Base-by-base conservation (phyloP, 2,329 filamentous ascomycete species). In the Clarireedia homoeocarpa region DNA sequence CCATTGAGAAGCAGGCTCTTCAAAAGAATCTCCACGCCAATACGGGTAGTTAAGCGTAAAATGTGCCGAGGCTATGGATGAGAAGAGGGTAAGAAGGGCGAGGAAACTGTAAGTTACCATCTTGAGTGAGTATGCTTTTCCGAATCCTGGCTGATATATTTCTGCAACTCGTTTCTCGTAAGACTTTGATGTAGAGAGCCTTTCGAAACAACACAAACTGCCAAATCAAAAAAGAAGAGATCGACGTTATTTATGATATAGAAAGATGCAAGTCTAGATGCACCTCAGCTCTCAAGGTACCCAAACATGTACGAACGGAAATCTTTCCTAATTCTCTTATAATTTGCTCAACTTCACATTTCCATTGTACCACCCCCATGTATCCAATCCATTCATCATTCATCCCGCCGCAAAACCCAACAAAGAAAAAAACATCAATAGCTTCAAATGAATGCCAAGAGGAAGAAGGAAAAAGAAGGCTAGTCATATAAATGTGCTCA, bases 1-100 rank as follows among this genome's bases (percentile, higher is more conserved):
- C 40, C 40, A 53, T 40, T 58, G 57, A n/a, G 57, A 59, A 30
- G 44, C 56, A 9, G 57, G 57, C 6, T 48, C 36, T 15, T 27
- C 17, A 4, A 59, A 59, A 2, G 57, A 59, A 27, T 59, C 24
- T 10, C 42, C 50, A 4, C 57, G 42, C 46, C 49, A 40, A 17
- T 34, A 36, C 1, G 57, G 57, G 6, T 59, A 59, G 9, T 51
- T 24, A 24, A 59, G 48, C 7, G 56, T 46, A 26, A 56, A 57
- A 34, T 59, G 57, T 1, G 54, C 57, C 51, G 57, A 56, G 7
- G 49, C 57, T 2, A 54, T 4, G 36, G 52, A 49, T 3, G 45
- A 23, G 34, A 54, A 24, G 24, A 54, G 38, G 0, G 52, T 6
- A 24, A 54, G 2, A 20, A 53, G 34, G 7, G 49, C 12, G 5